phyloP scores from a whole-genome alignment of 2,329 filamentous ascomycete genomes.

The Fusarium sp. region DNA sequence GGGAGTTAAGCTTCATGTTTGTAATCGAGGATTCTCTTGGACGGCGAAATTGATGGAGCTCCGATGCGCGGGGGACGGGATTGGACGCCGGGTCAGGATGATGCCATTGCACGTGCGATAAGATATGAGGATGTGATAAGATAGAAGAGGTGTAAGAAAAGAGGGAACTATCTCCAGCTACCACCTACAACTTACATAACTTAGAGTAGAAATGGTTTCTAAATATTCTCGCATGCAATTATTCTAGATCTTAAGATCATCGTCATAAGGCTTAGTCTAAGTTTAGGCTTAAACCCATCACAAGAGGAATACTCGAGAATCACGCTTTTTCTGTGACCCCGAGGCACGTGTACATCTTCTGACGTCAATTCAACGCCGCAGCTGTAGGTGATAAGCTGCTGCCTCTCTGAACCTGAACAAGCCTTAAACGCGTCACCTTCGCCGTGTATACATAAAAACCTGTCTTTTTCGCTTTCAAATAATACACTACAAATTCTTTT shows the following conservation, averaged over 20 bases:
- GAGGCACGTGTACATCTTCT: constrained; percentile 13
- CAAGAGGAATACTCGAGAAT: not conserved
- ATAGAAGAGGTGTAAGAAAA: not conserved
- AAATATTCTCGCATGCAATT: not conserved
- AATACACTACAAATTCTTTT: not conserved
- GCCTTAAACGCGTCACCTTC: constrained; percentile 35
- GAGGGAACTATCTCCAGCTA: not conserved
- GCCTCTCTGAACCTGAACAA: constrained; percentile 24
- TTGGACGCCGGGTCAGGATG: constrained; percentile 31
- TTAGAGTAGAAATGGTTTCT: not conserved
- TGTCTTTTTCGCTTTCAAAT: not conserved
- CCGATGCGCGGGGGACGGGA: constrained; percentile 37
- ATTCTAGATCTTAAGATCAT: not conserved
- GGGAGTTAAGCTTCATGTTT: constrained; percentile 38
- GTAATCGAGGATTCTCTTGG: constrained; percentile 32
- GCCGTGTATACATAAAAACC: constrained; percentile 1
- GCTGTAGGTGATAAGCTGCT: constrained; percentile 24
- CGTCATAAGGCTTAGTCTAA: not conserved
- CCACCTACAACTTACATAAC: not conserved
- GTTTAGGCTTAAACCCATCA: not conserved
- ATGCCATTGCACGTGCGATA: constrained; percentile 47
- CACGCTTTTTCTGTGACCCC: not conserved
- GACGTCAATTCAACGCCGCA: constrained; percentile 29
- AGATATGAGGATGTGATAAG: constrained; percentile 26
- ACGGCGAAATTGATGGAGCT: constrained; percentile 28